These are phyloP conservation scores for Medicago lupulina DNA, from an alignment of 306 rosid species.

Conservation along the genomic window DNA sequence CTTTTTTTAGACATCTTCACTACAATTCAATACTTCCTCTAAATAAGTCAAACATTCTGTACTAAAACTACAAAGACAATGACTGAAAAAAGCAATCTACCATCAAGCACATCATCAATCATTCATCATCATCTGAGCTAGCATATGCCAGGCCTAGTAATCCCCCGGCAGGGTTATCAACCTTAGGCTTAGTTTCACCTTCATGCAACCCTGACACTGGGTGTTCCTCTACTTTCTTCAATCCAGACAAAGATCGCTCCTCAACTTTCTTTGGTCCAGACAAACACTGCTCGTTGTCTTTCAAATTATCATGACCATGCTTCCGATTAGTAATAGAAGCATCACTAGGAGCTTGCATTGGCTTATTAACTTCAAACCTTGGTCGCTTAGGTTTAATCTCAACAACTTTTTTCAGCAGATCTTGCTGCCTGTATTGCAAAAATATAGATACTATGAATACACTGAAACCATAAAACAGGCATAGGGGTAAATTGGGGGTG, in stretches of 20 bases:
- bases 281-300: slow-evolving; percentile 42
- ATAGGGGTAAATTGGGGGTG: slow-evolving; percentile 13
- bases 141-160: slow-evolving; percentile 83
- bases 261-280: slow-evolving; percentile 37
- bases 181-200: slow-evolving; percentile 45
- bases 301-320: slow-evolving; percentile 38
- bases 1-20: slow-evolving; percentile 33
- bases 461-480: not conserved
- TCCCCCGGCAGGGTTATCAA: slow-evolving; percentile 61
- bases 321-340: slow-evolving; percentile 35
- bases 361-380: slow-evolving; percentile 51
- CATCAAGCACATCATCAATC: slow-evolving; percentile 40
- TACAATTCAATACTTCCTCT: slow-evolving; percentile 24
- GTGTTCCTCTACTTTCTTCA: slow-evolving; percentile 34
- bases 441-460: not conserved
- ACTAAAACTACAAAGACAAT: slow-evolving; percentile 47
- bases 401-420: slow-evolving; percentile 79
- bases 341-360: slow-evolving; percentile 32
- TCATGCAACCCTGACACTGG: slow-evolving; percentile 36
- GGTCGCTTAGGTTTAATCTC: slow-evolving; percentile 92
- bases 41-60: slow-evolving; percentile 35
- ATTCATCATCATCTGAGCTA: slow-evolving; percentile 88
- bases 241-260: slow-evolving; percentile 41
- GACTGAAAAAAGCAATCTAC: slow-evolving; percentile 2
- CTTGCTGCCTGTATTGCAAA: slow-evolving; percentile 76